Conservation (phyloP, 2,329 filamentous ascomycete genomes). For the Botrytis galanthina region DNA sequence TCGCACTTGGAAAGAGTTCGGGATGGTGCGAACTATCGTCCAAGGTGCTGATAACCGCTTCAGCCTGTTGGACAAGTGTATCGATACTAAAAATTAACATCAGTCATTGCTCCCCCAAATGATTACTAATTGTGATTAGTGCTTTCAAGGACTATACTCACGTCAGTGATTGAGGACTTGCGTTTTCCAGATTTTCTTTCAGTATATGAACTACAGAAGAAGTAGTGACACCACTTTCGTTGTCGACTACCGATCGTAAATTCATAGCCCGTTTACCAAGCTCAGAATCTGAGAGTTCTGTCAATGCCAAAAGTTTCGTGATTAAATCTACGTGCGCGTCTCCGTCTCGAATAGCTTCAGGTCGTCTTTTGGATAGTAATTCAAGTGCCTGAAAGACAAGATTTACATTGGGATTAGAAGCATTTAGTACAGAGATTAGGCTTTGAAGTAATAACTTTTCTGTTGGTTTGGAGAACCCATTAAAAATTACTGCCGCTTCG, state of each 20-base stretch:
- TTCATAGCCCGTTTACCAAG: conserved; percentile 28
- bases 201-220: conserved; percentile 52
- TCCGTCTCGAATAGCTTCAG: conserved; percentile 47
- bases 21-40: conserved; percentile 36
- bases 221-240: conserved; percentile 12
- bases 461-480: conserved; percentile 29
- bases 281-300: conserved; percentile 48
- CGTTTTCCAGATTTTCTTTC: conserved; percentile 53
- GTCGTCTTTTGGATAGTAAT: conserved; percentile 46
- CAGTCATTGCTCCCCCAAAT: not conserved
- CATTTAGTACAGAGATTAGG: conserved; percentile 34
- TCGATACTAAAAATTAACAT: conserved; percentile 45
- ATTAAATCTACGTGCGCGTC: conserved; percentile 51
- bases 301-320: conserved; percentile 52
- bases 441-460: conserved; percentile 37
- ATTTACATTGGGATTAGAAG: conserved; percentile 27
- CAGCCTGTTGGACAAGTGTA: conserved; percentile 52
- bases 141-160: conserved; percentile 39
- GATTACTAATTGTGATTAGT: not conserved
- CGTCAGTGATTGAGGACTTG: conserved; percentile 50
- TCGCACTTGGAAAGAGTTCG: conserved; percentile 60
- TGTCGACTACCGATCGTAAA: conserved; percentile 46
- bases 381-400: conserved; percentile 48
- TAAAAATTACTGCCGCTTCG: conserved; percentile 46
- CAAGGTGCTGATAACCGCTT: conserved; percentile 42